phyloP scores from a whole-genome alignment of 768 basidiomycete genomes.

The Lactifluus subvellereus region DNA sequence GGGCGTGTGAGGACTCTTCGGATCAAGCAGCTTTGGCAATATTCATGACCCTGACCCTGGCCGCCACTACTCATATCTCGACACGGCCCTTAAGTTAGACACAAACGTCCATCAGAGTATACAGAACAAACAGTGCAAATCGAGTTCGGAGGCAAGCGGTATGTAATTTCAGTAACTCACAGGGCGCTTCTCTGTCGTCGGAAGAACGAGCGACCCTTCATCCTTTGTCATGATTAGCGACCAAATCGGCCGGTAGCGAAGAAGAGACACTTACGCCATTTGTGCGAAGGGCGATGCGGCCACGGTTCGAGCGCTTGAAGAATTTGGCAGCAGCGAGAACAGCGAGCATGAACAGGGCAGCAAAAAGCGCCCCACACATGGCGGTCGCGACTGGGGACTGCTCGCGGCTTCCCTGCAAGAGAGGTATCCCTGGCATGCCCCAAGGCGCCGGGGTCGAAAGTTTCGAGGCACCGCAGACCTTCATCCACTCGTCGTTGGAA shows the following conservation, averaged over 20 bases:
- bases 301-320: slow-evolving; percentile 18
- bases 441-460: neutral
- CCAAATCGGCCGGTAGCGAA: neutral
- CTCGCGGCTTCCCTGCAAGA: neutral
- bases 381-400: slow-evolving; percentile 15
- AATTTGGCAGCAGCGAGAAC: slow-evolving; percentile 15
- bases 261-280: slow-evolving; percentile 11
- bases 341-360: slow-evolving; percentile 20
- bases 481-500: slow-evolving; percentile 41
- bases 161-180: neutral
- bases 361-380: slow-evolving; percentile 22
- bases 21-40: neutral
- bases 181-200: slow-evolving; percentile 16
- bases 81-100: slow-evolving; percentile 15
- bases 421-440: slow-evolving; percentile 14
- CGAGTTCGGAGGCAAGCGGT: slow-evolving; percentile 8
- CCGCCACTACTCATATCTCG: neutral
- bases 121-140: slow-evolving; percentile 3
- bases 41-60: neutral
- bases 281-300: slow-evolving; percentile 14
- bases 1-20: neutral
- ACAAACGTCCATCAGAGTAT: slow-evolving; percentile 13
- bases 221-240: slow-evolving; percentile 12
- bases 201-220: slow-evolving; percentile 8
- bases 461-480: slow-evolving; percentile 32